Percentiles rank a stretch among this genome's conserved stretches.
phyloP scores from a whole-genome alignment of 179 eudicot species.

The Nepenthes alata region DNA sequence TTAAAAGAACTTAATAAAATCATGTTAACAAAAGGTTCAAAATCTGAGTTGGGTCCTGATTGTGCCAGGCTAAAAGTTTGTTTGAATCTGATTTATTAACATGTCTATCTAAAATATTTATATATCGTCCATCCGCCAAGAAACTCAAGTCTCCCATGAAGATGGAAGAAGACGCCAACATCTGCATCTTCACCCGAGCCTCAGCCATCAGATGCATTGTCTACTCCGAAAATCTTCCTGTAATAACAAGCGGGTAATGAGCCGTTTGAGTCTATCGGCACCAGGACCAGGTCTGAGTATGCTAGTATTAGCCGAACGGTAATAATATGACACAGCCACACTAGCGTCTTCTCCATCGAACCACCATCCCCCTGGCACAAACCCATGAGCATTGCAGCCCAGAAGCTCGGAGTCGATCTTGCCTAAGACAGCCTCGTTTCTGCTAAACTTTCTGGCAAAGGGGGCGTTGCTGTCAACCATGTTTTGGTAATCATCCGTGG shows the following conservation, averaged over 20 bases:
- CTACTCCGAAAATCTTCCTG: slow-evolving; percentile 35
- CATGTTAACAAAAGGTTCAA: too few relatives aligned
- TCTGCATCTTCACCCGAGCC: too few relatives aligned
- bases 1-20: too few relatives aligned
- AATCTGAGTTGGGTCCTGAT: too few relatives aligned
- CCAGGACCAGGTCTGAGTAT: slow-evolving; percentile 50
- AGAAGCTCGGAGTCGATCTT: slow-evolving; percentile 52
- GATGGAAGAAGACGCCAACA: too few relatives aligned
- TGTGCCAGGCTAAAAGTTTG: too few relatives aligned
- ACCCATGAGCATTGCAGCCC: slow-evolving; percentile 28
- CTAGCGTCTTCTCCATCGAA: slow-evolving; percentile 5
- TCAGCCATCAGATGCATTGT: slow-evolving; percentile 33
- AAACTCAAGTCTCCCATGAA: too few relatives aligned
- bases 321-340: neutral
- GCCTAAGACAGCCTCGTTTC: slow-evolving; percentile 28
- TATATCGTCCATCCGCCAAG: too few relatives aligned
- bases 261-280: slow-evolving; percentile 38
- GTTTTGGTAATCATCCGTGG: slow-evolving; percentile 27
- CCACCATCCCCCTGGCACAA: slow-evolving; percentile 55
- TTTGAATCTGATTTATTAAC: too few relatives aligned
- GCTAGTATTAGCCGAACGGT: slow-evolving; percentile 20
- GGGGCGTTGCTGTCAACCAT: slow-evolving; percentile 59
- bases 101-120: too few relatives aligned
- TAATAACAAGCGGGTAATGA: slow-evolving; percentile 34
- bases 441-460: slow-evolving; percentile 52